Base-by-base conservation (phyloP, 2,329 filamentous ascomycete species). In the Hirsutella minnesotensis region DNA sequence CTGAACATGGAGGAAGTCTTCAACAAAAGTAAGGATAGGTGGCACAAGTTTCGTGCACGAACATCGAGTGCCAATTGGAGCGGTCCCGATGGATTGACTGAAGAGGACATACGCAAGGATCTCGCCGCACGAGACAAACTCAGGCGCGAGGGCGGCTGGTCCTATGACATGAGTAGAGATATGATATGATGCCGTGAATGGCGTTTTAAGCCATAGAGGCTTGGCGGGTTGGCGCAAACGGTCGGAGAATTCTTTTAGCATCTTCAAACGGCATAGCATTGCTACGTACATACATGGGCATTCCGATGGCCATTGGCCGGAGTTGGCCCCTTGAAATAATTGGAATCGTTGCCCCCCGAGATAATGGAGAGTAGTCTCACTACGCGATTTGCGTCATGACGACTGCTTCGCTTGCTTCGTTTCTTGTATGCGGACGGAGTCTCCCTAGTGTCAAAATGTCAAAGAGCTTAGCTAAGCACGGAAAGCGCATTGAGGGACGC, bases 1-100 rank as follows among this genome's bases (percentile, higher is more conserved):
- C 71, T 98, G 50, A 86, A 87, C 56, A 92, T 98, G 82, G 94
- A 98, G 56, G 89, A 96, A 58, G 88, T 95, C 27, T 98, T 98
- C 65, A 83, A 75, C 63, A 86, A 88, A 61, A 89, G 84, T 62
- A 88, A 88, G 61, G 87, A 90, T 44, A 71, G 83, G 49, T 79
- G 85, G 61, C 85, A 86, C 68, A 86, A 87, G 57, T 96, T 95
- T 72, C 79, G 94, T 16, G 81, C 86, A 41, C 77, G 92, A 44
- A 95, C 90, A 5, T 94, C 86, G 53, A 95, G 87, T 63, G 94
- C 94, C 30, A 94, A 95, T 65, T 98, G 92, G 92, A 82, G 77
- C 56, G 76, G 86, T 43, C 71, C 82, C 3, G 94, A 98, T 53
- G 66, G 72, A 42, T 70, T 98, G 52, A 95, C 89, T 0, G 83